These are phyloP conservation scores for Mariannaea sp. DNA, from an alignment of 2,329 filamentous ascomycete genomes.

Conservation along the genomic window DNA sequence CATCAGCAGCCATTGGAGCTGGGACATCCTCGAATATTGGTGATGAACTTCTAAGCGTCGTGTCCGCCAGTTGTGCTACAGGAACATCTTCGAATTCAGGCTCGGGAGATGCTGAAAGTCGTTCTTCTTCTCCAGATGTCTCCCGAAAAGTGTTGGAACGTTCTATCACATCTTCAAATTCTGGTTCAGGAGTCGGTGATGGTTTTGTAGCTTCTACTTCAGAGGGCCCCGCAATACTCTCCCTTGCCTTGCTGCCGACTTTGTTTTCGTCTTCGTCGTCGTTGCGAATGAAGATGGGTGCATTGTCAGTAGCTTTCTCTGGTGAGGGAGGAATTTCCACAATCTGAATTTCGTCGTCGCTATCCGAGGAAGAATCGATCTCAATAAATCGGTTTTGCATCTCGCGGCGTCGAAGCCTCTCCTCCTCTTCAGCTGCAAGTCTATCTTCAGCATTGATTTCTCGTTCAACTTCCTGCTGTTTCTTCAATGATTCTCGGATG, in stretches of 20 bases:
- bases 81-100: slow-evolving; percentile 46
- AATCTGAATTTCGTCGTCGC: slow-evolving; percentile 62
- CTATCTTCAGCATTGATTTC: slow-evolving; percentile 69
- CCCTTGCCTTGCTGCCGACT: not conserved
- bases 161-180: slow-evolving; percentile 10
- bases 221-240: not conserved
- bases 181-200: not conserved
- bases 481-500: slow-evolving; percentile 65
- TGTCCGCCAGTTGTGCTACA: slow-evolving; percentile 20
- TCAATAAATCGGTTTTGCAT: slow-evolving; percentile 60
- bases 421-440: slow-evolving; percentile 60
- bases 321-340: slow-evolving; percentile 52
- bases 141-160: not conserved
- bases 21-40: slow-evolving; percentile 25
- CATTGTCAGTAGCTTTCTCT: slow-evolving; percentile 25
- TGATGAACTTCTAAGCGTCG: slow-evolving; percentile 18
- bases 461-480: slow-evolving; percentile 60
- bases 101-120: slow-evolving; percentile 43
- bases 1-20: not conserved
- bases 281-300: not conserved
- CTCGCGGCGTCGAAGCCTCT: slow-evolving; percentile 50
- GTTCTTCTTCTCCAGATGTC: slow-evolving; percentile 26
- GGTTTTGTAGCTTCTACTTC: not conserved
- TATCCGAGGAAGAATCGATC: slow-evolving; percentile 66
- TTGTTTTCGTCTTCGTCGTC: slow-evolving; percentile 25